These are phyloP conservation scores for Cladorrhinum sp. DNA, from an alignment of 2,329 filamentous ascomycete genomes.

Conservation along the genomic window DNA sequence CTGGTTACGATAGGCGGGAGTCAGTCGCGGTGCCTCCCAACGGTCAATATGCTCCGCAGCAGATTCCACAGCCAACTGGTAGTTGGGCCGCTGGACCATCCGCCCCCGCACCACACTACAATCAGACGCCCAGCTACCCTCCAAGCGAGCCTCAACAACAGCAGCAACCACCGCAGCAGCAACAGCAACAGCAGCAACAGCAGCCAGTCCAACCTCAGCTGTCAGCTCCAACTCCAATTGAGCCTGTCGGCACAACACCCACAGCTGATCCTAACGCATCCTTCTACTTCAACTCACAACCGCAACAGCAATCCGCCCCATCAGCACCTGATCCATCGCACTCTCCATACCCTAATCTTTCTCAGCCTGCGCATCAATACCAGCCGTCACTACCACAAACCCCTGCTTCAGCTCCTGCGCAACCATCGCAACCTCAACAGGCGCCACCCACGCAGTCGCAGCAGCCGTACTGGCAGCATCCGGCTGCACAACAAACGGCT, in stretches of 20 bases:
- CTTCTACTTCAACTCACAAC: conserved; percentile 55
- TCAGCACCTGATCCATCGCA: conserved; percentile 41
- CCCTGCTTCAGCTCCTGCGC: conserved; percentile 37
- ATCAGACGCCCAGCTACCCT: conserved; percentile 32
- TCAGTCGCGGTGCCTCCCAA: conserved; percentile 40
- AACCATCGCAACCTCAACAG: conserved; percentile 35
- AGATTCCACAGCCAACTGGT: conserved; percentile 44
- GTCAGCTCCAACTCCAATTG: conserved; percentile 33
- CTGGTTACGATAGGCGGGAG: conserved; percentile 42
- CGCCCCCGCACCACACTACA: conserved; percentile 37
- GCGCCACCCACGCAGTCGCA: conserved; percentile 34
- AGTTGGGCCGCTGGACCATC: conserved; percentile 49
- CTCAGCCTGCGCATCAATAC: conserved; percentile 45
- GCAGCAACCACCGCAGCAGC: conserved; percentile 15
- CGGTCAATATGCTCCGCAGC: conserved; percentile 44
- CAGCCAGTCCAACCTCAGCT: conserved; percentile 31
- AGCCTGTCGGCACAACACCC: conserved; percentile 34
- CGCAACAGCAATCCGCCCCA: conserved; percentile 36
- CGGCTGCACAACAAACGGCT: conserved; percentile 40
- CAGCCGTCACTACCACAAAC: conserved; percentile 43
- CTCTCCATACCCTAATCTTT: conserved; percentile 54
- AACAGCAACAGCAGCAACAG: conserved; percentile 29
- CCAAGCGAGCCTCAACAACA: conserved; percentile 31
- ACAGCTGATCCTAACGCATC: conserved; percentile 51
- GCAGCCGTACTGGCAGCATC: conserved; percentile 50